Evolutionary conservation across 805 yeast species (phyloP).

Genomic region (Lachancea lanzarotensis): DNA sequence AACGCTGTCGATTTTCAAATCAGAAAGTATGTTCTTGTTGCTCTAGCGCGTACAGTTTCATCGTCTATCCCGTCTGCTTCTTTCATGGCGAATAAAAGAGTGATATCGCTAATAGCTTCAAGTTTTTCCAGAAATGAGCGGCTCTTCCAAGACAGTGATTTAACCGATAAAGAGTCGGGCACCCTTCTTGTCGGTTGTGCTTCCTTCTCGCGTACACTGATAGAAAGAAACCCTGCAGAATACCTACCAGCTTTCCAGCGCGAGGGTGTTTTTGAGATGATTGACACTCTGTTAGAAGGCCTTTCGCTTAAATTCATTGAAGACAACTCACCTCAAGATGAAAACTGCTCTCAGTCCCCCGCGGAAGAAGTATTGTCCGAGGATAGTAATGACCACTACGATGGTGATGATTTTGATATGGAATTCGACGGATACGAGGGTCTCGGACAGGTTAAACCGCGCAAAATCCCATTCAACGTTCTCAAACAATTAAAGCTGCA

Average conservation of each 20-base stretch:
- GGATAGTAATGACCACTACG: slow-evolving; percentile 22
- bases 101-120: slow-evolving; percentile 51
- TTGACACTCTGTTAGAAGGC: background rate
- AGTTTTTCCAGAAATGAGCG: slow-evolving; percentile 49
- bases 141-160: slow-evolving; percentile 20
- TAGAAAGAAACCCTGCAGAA: slow-evolving; percentile 37
- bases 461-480: slow-evolving; percentile 18
- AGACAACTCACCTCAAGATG: background rate
- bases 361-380: slow-evolving; percentile 14
- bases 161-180: slow-evolving; percentile 30
- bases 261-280: slow-evolving; percentile 46
- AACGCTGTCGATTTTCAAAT: slow-evolving; percentile 65
- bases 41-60: slow-evolving; percentile 46
- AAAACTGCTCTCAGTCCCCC: slow-evolving; percentile 2
- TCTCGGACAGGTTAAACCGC: slow-evolving; percentile 28
- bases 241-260: slow-evolving; percentile 50
- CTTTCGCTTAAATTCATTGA: background rate
- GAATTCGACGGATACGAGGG: slow-evolving; percentile 29
- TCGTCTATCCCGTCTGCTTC: slow-evolving; percentile 34
- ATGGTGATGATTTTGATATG: slow-evolving; percentile 25
- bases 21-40: slow-evolving; percentile 49
- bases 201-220: slow-evolving; percentile 40
- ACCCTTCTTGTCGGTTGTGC: slow-evolving; percentile 47
- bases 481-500: slow-evolving; percentile 13
- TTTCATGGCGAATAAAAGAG: slow-evolving; percentile 29